These are phyloP conservation scores for Pneumocystis jirovecii DNA, from an alignment of 1,139 yeast genomes.

Conservation along the genomic window DNA sequence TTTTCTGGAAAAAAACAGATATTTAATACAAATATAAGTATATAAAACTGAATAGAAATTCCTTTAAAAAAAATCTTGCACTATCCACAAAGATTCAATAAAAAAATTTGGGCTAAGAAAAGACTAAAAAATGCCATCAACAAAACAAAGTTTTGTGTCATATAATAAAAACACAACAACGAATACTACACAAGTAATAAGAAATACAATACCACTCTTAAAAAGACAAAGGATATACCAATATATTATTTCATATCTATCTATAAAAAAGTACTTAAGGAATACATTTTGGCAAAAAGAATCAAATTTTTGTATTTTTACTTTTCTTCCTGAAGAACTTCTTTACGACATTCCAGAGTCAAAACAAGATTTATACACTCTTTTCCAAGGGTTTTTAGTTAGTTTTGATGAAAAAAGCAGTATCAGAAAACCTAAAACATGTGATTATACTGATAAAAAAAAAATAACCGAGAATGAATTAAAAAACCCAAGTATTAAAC, in stretches of 20 bases:
- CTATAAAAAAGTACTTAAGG: not conserved
- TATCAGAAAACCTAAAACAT: conserved; percentile 15
- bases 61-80: not conserved
- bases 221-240: not conserved
- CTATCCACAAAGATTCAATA: not conserved
- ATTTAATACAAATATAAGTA: not conserved
- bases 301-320: conserved; percentile 22
- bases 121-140: not conserved
- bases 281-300: not conserved
- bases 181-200: not conserved
- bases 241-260: not conserved
- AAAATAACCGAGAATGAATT: conserved; percentile 21
- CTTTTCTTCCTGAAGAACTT: conserved; percentile 42
- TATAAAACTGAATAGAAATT: not conserved
- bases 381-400: conserved; percentile 56
- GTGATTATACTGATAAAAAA: conserved; percentile 15
- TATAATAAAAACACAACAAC: not conserved
- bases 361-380: conserved; percentile 29
- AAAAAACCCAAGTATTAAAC: conserved; percentile 28
- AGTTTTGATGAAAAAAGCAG: conserved; percentile 29
- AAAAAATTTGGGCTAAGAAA: not conserved
- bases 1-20: not conserved
- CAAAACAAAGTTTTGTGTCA: not conserved
- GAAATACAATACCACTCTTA: not conserved
- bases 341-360: conserved; percentile 35